Percentiles rank a stretch among this genome's conserved stretches.
Evolutionary conservation across 768 basidiomycete species (phyloP).

Genomic region (Suillus discolor): DNA sequence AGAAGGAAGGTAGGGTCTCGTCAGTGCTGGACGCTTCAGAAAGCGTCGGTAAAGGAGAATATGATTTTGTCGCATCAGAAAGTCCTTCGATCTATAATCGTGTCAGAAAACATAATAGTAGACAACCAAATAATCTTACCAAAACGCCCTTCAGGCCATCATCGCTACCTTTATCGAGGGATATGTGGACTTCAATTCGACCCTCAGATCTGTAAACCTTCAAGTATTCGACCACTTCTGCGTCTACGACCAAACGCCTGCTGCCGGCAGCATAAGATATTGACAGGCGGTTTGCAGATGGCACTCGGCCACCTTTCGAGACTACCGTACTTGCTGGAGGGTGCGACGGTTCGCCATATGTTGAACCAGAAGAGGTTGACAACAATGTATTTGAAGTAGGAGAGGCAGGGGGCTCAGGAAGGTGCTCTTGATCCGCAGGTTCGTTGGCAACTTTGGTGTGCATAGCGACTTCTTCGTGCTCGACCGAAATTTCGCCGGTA

Average conservation of each 20-base stretch:
- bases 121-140: slow-evolving; percentile 45
- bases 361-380: slow-evolving; percentile 35
- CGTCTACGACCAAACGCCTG: slow-evolving; percentile 84
- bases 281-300: slow-evolving; percentile 86
- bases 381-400: slow-evolving; percentile 52
- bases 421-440: slow-evolving; percentile 43
- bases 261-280: slow-evolving; percentile 93
- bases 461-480: slow-evolving; percentile 15
- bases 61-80: slow-evolving; percentile 72
- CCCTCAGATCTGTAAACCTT: slow-evolving; percentile 82
- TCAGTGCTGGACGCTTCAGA: slow-evolving; percentile 49
- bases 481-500: slow-evolving; percentile 23
- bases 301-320: slow-evolving; percentile 45
- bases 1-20: slow-evolving; percentile 73
- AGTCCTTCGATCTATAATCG: slow-evolving; percentile 69
- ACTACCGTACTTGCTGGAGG: slow-evolving; percentile 24
- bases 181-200: slow-evolving; percentile 80
- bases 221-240: slow-evolving; percentile 81
- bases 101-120: slow-evolving; percentile 15
- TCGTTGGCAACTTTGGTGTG: slow-evolving; percentile 21
- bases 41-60: slow-evolving; percentile 56
- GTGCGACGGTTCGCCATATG: slow-evolving; percentile 48
- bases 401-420: slow-evolving; percentile 62
- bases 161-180: slow-evolving; percentile 55
- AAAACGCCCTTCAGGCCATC: slow-evolving; percentile 71